These are phyloP conservation scores for Gastrolobium bilobum DNA, from an alignment of 306 rosid genomes.

Conservation along the genomic window DNA sequence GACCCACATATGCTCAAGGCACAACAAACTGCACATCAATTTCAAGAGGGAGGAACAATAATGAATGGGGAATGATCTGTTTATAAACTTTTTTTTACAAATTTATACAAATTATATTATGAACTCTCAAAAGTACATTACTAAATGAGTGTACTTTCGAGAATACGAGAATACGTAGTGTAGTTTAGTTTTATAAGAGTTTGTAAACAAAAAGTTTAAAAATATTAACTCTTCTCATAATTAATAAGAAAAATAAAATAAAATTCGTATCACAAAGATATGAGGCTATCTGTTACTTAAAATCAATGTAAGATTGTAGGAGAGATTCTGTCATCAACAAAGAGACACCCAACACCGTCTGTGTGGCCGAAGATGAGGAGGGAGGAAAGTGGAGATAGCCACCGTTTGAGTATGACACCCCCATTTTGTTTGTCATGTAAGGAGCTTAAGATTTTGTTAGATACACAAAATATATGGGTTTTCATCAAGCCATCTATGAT, in stretches of 20 bases:
- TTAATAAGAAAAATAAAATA: not conserved
- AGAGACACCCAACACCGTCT: constrained; percentile 34
- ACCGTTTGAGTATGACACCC: constrained; percentile 50
- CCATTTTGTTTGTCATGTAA: constrained; percentile 34
- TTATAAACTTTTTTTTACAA: not conserved
- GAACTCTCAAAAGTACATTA: no score
- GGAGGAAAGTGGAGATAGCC: constrained; percentile 39
- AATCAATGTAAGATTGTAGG: constrained; percentile 24
- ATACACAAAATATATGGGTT: constrained; percentile 43
- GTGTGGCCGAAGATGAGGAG: constrained; percentile 38
- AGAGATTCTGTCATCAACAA: constrained; percentile 48
- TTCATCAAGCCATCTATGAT: constrained; percentile 51
- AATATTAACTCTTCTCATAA: not conserved
- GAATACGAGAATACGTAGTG: no score
- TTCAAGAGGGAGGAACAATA: no score
- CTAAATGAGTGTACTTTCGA: no score
- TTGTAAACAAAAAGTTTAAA: not conserved
- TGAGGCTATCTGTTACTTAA: not conserved
- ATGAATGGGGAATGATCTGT: not conserved
- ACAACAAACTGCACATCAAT: constrained; percentile 43
- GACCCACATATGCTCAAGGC: constrained; percentile 49
- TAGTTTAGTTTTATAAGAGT: no score
- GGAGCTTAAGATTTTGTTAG: constrained; percentile 52
- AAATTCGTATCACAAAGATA: not conserved
- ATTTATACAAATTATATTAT: no score